A percentile compares a stretch with the other conserved stretches of the same genome.
phyloP scores from a whole-genome alignment of 371 early-diverging fungal genomes.

The Mucor sp. region DNA sequence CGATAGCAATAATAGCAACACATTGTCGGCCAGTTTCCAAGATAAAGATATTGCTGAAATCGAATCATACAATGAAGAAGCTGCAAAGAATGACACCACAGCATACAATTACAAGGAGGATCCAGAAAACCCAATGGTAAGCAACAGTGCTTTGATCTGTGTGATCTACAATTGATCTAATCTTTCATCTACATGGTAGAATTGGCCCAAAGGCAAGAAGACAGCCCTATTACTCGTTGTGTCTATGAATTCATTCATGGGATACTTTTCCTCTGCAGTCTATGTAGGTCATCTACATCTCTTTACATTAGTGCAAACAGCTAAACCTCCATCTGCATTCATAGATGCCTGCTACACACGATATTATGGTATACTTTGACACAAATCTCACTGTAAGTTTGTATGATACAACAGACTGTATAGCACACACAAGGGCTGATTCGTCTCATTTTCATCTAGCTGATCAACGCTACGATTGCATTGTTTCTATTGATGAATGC shows the following conservation, averaged over 20 bases:
- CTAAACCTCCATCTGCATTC: neutral
- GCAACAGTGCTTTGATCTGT: neutral
- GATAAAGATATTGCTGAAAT: neutral
- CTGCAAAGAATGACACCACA: neutral
- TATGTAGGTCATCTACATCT: slow-evolving; percentile 25
- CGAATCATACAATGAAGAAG: neutral
- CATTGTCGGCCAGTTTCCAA: neutral
- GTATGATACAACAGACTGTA: neutral
- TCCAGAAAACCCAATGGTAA: slow-evolving; percentile 29
- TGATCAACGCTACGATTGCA: slow-evolving; percentile 20
- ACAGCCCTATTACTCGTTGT: slow-evolving; percentile 24
- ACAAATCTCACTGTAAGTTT: slow-evolving; percentile 21
- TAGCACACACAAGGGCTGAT: neutral
- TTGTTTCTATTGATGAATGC: slow-evolving; percentile 24
- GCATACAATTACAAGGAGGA: slow-evolving; percentile 22
- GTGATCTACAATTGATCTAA: neutral
- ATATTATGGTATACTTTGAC: slow-evolving; percentile 28
- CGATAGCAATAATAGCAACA: neutral
- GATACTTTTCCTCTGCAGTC: slow-evolving; percentile 36
- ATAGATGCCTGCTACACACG: slow-evolving; percentile 40
- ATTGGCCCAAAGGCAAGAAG: slow-evolving; percentile 35
- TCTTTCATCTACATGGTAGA: slow-evolving; percentile 15
- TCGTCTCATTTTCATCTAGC: neutral
- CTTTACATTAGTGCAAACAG: neutral
- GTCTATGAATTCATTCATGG: slow-evolving; percentile 33